Base-by-base conservation (phyloP, 805 yeast species). In the Saccharomycopsis selenospora region DNA sequence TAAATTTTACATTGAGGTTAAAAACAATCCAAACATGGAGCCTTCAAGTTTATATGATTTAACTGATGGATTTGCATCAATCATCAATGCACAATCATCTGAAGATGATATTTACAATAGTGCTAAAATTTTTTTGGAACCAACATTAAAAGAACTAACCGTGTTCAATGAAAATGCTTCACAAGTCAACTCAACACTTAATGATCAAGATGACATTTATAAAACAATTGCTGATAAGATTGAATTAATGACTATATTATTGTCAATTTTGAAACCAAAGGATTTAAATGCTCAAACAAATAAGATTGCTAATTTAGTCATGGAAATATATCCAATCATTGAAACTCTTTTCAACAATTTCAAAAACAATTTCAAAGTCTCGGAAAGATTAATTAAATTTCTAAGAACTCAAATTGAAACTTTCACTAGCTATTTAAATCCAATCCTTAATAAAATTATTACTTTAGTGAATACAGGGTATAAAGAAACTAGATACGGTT, bases 31-130 rank as follows among this genome's bases (percentile, higher is more conserved):
- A 44, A 67, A 69, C 30, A 61, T 69, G 25, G 95, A 85, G 58
- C 62, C 76, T 25, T 79, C 78, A 46, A 81, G 95, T 1, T 67
- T 83, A 36, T 79, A 79, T 60, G 95, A 90, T 60, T 75, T 90
- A 43, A 80, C 90, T 14, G 95, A 90, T 62, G 99, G 98, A 30
- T 72, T 93, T 51, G 90, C 95, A 3, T 86, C 88, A 55, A 84
- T 93, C 40, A 72, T 93, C 44, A 73, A 74, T 44, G 78, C 80
- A 45, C 81, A 80, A 52, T 73, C 78, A 4, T 67, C 67, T 22
- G 55, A 57, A 13, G 77, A 73, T 11, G 73, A 72, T 48, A 66
- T 83, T 43, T 73, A 72, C 54, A 70, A 72, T 42, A 71, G 80
- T 1, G 66, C 82, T 2, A 70, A 72, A 47, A 72, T 80, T 68